A percentile compares a stretch with the other conserved stretches of the same genome.
phyloP scores from a whole-genome alignment of 1,284 basidiomycete species.

The Cryptococcus amylolentus region DNA sequence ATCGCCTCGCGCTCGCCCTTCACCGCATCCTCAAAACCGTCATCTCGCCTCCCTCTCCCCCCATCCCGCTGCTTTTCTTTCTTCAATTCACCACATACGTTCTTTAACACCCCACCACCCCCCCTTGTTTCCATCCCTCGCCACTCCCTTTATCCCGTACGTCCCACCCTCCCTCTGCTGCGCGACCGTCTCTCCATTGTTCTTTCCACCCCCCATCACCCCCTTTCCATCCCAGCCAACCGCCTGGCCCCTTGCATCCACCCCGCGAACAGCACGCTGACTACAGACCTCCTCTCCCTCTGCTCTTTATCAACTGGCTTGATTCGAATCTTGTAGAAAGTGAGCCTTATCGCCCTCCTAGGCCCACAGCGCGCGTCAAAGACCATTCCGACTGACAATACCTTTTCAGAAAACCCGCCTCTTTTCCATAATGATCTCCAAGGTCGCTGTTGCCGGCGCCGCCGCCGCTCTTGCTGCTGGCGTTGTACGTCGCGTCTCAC shows the following conservation, averaged over 20 bases:
- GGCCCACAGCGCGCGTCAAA: background rate
- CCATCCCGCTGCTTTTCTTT: background rate
- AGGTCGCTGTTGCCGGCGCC: constrained; percentile 14
- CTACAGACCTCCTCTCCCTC: background rate
- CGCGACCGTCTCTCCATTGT: no score
- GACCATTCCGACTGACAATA: background rate
- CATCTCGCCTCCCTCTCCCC: background rate
- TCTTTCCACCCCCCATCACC: background rate
- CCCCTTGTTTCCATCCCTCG: no score
- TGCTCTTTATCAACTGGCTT: background rate
- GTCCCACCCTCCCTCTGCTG: no score
- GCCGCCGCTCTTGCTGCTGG: constrained; percentile 30
- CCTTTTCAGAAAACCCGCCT: background rate
- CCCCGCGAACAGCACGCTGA: background rate
- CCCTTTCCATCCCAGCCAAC: background rate
- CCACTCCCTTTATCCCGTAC: no score
- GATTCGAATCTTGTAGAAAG: background rate
- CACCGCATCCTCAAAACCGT: background rate
- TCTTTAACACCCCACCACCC: no score
- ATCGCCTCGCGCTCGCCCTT: background rate
- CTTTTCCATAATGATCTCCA: constrained; percentile 21
- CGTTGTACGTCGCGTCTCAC: constrained; percentile 19
- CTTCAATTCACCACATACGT: no score
- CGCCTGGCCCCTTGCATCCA: background rate
- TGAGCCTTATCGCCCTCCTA: background rate